A percentile compares a stretch with the other conserved stretches of the same genome.
Conservation (phyloP, 345 rosid species). For the Eucalyptus lansdowneana region DNA sequence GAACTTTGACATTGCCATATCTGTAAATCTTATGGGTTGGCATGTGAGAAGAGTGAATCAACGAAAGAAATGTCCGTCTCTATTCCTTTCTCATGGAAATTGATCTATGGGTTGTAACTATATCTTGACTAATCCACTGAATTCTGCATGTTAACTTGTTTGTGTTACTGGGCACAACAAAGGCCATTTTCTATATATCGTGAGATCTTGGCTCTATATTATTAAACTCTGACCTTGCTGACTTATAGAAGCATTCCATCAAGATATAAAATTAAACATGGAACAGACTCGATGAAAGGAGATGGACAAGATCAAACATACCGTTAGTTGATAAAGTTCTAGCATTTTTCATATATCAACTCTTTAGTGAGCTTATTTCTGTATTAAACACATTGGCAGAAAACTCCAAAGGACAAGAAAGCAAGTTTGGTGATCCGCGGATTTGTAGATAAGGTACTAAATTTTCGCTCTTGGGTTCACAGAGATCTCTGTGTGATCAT, state of each 20-base stretch:
- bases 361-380: not conserved
- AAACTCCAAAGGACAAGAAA: conserved; percentile 97
- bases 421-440: conserved; percentile 92
- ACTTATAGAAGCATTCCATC: not conserved
- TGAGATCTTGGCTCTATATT: not conserved
- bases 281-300: not conserved
- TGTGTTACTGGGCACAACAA: not conserved
- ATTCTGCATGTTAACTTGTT: not conserved
- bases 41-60: not conserved
- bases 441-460: conserved; percentile 71
- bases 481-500: not conserved
- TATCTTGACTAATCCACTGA: not conserved
- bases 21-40: not conserved
- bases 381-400: conserved; percentile 20
- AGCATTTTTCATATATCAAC: not conserved
- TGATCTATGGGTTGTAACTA: not conserved
- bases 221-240: not conserved
- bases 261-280: not conserved
- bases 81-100: not conserved
- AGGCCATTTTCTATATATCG: not conserved
- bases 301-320: not conserved
- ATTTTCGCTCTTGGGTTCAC: not conserved
- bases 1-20: not conserved
- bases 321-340: not conserved
- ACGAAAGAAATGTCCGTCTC: not conserved